These are phyloP conservation scores for Galerina sulciceps DNA, from an alignment of 768 basidiomycete species.

Conservation along the genomic window DNA sequence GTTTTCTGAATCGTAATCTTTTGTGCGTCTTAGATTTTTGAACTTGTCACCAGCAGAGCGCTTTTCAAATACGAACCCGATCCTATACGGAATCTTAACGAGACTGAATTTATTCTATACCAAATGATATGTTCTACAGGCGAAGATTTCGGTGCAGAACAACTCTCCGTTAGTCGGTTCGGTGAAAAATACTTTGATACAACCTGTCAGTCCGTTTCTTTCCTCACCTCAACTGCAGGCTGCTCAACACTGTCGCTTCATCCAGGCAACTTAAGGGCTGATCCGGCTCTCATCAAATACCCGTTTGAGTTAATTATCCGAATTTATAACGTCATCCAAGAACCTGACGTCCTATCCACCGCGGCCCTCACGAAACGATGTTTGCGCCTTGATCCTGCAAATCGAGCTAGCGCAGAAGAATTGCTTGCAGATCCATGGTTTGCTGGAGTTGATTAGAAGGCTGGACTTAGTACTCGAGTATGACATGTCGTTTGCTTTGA, in stretches of 20 bases:
- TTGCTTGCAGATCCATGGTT: slow-evolving; percentile 25
- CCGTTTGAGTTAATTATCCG: slow-evolving; percentile 17
- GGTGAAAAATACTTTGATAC: neutral
- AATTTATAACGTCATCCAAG: slow-evolving; percentile 12
- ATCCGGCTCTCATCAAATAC: slow-evolving; percentile 12
- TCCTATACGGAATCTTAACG: neutral
- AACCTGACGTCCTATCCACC: slow-evolving; percentile 16
- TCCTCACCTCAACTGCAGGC: neutral
- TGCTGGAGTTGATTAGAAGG: neutral
- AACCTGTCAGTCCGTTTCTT: neutral
- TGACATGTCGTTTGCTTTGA: too few species aligned
- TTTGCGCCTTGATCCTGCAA: slow-evolving; percentile 25
- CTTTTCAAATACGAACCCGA: slow-evolving; percentile 14
- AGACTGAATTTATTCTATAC: neutral
- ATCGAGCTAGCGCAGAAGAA: slow-evolving; percentile 26
- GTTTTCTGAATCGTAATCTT: too few species aligned
- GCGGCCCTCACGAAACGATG: slow-evolving; percentile 23
- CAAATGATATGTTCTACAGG: neutral
- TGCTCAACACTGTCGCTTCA: neutral
- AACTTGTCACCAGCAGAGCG: slow-evolving; percentile 14
- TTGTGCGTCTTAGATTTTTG: slow-evolving; percentile 14
- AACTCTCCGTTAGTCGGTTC: neutral
- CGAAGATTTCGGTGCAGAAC: neutral
- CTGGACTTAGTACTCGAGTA: too few species aligned
- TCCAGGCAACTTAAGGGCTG: slow-evolving; percentile 22